These are phyloP conservation scores for Lentinula boryana DNA, from an alignment of 768 basidiomycete genomes.

Conservation along the genomic window DNA sequence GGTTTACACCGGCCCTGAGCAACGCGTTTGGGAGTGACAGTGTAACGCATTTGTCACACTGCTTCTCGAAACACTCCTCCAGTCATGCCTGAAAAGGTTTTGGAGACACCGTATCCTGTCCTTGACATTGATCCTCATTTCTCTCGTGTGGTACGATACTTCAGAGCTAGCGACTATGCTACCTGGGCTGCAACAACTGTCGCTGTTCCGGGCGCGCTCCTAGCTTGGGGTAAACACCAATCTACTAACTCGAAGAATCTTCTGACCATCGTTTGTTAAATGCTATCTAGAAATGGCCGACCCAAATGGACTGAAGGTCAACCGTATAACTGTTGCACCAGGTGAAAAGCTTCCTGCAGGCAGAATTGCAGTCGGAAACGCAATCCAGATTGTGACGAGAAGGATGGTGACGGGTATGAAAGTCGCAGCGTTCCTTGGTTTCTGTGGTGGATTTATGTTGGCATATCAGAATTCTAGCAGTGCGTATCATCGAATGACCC, in stretches of 20 bases:
- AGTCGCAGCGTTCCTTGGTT: constrained; percentile 73
- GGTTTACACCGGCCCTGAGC: not conserved
- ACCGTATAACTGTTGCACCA: not conserved
- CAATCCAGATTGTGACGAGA: not conserved
- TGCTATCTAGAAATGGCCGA: constrained; percentile 41
- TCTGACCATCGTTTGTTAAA: not conserved
- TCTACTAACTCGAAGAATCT: not conserved
- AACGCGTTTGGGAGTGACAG: too few relatives aligned
- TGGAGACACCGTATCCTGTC: constrained; percentile 74
- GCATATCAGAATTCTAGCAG: constrained; percentile 89
- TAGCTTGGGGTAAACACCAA: constrained; percentile 68
- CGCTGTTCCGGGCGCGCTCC: constrained; percentile 76
- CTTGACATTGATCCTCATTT: constrained; percentile 94
- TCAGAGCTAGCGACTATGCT: constrained; percentile 84
- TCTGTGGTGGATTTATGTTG: constrained; percentile 85
- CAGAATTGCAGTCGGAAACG: not conserved
- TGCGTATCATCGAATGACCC: constrained; percentile 33
- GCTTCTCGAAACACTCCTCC: not conserved
- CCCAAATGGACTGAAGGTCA: constrained; percentile 23
- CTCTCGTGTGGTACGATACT: constrained; percentile 80
- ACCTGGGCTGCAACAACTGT: constrained; percentile 77
- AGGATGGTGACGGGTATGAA: constrained; percentile 31
- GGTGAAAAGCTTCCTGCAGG: not conserved
- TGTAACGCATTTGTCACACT: too few relatives aligned
- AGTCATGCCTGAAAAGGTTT: constrained; percentile 44